These are phyloP conservation scores for Phytophthora sansomeana DNA, from an alignment of 352 stramenopile genomes.

Conservation along the genomic window DNA sequence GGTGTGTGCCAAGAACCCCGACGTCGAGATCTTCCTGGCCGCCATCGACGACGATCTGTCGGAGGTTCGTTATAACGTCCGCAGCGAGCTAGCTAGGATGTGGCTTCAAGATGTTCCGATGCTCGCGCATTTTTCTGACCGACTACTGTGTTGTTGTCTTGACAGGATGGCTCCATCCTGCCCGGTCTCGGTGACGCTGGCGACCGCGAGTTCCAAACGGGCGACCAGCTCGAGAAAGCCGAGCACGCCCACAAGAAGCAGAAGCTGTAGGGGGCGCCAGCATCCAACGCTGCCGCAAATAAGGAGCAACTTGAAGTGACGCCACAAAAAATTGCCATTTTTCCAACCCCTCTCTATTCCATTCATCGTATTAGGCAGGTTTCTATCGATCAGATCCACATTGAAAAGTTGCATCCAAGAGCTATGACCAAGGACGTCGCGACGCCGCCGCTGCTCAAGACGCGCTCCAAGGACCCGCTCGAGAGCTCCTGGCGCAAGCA, in stretches of 20 bases:
- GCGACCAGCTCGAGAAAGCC: slow-evolving; percentile 52
- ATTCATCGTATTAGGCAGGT: neutral
- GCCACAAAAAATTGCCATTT: neutral
- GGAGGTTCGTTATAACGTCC: slow-evolving; percentile 50
- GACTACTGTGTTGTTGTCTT: slow-evolving; percentile 15
- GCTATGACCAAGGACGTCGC: slow-evolving; percentile 27
- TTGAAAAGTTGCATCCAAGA: slow-evolving; percentile 25
- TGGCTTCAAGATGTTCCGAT: slow-evolving; percentile 28
- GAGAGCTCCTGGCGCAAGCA: slow-evolving; percentile 89
- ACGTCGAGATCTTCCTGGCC: slow-evolving; percentile 81
- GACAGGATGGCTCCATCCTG: slow-evolving; percentile 81
- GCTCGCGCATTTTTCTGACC: slow-evolving; percentile 34
- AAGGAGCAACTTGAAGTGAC: slow-evolving; percentile 17
- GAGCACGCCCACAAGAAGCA: slow-evolving; percentile 60
- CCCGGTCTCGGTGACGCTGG: slow-evolving; percentile 85
- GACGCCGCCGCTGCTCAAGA: slow-evolving; percentile 70
- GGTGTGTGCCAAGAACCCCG: slow-evolving; percentile 75
- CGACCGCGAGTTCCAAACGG: slow-evolving; percentile 87
- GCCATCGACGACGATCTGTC: slow-evolving; percentile 81
- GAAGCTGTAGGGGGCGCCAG: slow-evolving; percentile 44
- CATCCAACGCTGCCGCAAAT: too few species aligned
- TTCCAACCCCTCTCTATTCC: neutral
- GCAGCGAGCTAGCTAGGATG: slow-evolving; percentile 27
- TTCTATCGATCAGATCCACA: slow-evolving; percentile 8
- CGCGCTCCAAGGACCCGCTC: slow-evolving; percentile 82